These are phyloP conservation scores for Annulohypoxylon maeteangense DNA, from an alignment of 495 filamentous ascomycete genomes.

Conservation along the genomic window DNA sequence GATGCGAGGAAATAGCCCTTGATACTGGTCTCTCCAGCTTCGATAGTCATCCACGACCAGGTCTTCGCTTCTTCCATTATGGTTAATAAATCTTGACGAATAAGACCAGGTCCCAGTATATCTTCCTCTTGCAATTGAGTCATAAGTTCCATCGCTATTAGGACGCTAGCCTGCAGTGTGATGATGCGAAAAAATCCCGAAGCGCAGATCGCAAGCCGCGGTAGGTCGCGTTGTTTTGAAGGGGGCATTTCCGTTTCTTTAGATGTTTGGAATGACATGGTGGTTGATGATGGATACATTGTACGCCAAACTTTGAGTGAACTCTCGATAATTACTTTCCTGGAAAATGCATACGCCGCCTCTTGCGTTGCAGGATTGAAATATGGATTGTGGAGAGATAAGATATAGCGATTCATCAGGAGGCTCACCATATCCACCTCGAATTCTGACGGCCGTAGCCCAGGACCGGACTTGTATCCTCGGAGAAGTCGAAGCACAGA, in stretches of 20 bases:
- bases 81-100: constrained; percentile 59
- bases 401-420: constrained; percentile 64
- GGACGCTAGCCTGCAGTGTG: constrained; percentile 54
- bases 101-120: constrained; percentile 52
- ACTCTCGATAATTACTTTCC: constrained; percentile 58
- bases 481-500: constrained; percentile 48
- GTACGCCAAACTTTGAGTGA: constrained; percentile 56
- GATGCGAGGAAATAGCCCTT: constrained; percentile 63
- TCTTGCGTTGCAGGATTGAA: constrained; percentile 48
- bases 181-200: constrained; percentile 60
- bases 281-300: constrained; percentile 12
- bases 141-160: constrained; percentile 62
- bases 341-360: constrained; percentile 58
- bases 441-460: constrained; percentile 49
- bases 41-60: constrained; percentile 57
- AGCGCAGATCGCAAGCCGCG: constrained; percentile 55
- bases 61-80: constrained; percentile 58
- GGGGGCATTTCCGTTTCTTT: constrained; percentile 23
- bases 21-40: constrained; percentile 66
- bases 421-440: constrained; percentile 54
- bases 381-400: constrained; percentile 60
- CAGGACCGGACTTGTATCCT: constrained; percentile 48
- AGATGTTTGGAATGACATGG: constrained; percentile 35
- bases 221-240: constrained; percentile 51
- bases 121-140: constrained; percentile 62